A percentile compares a stretch with the other conserved stretches of the same genome.
Conservation (phyloP, 1,284 basidiomycete species). For the Cryptococcus maquisensis region DNA sequence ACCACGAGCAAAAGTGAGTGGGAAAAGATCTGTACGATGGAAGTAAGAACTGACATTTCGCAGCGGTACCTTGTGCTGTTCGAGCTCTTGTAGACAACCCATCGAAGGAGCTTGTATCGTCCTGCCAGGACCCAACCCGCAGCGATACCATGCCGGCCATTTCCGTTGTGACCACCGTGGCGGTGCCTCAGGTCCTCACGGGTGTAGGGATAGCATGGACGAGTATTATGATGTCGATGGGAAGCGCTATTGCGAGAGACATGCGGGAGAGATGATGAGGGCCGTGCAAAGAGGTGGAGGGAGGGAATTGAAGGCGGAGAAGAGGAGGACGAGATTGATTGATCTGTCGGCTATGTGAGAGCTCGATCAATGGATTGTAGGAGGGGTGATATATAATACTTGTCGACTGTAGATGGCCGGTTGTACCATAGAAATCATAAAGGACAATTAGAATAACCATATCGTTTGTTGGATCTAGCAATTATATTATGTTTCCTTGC, state of each 20-base stretch:
- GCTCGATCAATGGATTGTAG: background rate
- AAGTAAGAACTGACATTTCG: background rate
- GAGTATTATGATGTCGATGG: constrained; percentile 85
- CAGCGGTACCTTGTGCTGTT: constrained; percentile 70
- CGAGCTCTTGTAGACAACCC: constrained; percentile 70
- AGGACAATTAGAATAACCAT: background rate
- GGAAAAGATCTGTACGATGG: background rate
- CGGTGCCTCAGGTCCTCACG: constrained; percentile 48
- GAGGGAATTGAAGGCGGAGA: constrained; percentile 46
- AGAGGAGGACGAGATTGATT: constrained; percentile 45
- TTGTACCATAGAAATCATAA: background rate
- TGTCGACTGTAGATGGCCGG: background rate
- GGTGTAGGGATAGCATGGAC: constrained; percentile 36
- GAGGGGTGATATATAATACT: background rate
- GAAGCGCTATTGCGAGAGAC: constrained; percentile 72
- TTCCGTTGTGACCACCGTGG: constrained; percentile 56
- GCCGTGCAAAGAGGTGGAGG: background rate
- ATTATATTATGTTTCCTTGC: no score
- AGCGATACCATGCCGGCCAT: constrained; percentile 79
- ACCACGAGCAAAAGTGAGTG: constrained; percentile 71
- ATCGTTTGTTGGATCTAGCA: no score
- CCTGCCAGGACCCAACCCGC: constrained; percentile 60
- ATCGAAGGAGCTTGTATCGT: constrained; percentile 87
- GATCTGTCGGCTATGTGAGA: constrained; percentile 28
- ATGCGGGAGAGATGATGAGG: constrained; percentile 51